Base-by-base conservation (phyloP, 352 stramenopile genomes). In the Phytophthora vignae region DNA sequence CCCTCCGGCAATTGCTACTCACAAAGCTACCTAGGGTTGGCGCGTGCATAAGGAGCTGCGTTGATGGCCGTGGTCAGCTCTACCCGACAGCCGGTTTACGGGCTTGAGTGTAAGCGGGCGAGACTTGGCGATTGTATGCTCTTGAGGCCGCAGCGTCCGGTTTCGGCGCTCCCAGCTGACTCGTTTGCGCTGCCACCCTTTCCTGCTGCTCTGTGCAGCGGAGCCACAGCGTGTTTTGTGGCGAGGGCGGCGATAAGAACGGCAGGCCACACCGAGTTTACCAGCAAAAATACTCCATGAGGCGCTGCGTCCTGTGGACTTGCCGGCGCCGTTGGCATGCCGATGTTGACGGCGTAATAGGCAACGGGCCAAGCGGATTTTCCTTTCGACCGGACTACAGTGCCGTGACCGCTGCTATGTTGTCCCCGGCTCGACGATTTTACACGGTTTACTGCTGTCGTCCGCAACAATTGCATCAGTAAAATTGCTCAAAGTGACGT, bases 121-220 rank as follows among this genome's bases (percentile, higher is more conserved):
- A 46, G 48, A 69, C 57, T 65, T 22, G 19, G 3, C 29, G 19
- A 50, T 59, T 60, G 49, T 76, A 76, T 61, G 21, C 38, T 14
- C 17, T n/a, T n/a, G 11, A 42, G 8, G 4, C 38, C 8, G 25
- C 44, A 64, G 48, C 55, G 48, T 71, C 57, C 36, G 64, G 63
- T 76, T 72, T 73, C 57, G 36, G 54, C 36, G 59, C 48, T 66
- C 36, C 70, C 70, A 73, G 55, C 64, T 67, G 70, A 73, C 64
- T 69, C 55, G 36, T 58, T 60, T 64, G 57, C 54, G 62, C 60
- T 38, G 53, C 44, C 64, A 40, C 67, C 31, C 50, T 65, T 60
- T 53, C 19, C 19, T 22, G 46, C 46, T 22, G 46, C 46, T 49
- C 40, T 49, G 40, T 49, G 40, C 40, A 9, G 40, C 40, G 17